Conservation (phyloP, 106 monocot species). For the Acorus calamus region DNA sequence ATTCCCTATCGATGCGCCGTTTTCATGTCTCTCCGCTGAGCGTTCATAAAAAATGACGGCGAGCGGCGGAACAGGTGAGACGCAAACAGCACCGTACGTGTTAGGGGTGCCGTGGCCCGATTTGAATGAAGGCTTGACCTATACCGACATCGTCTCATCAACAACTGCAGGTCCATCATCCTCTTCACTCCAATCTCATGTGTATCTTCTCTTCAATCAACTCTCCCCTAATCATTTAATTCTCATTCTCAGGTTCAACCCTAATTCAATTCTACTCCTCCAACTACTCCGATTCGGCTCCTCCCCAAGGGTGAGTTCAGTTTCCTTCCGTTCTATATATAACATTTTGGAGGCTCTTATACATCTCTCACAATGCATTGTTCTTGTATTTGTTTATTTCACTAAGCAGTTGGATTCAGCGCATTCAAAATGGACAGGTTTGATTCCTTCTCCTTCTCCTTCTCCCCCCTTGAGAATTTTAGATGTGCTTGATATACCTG, state of each 20-base stretch:
- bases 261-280: slow-evolving; percentile 65
- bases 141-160: slow-evolving; percentile 34
- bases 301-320: slow-evolving; percentile 39
- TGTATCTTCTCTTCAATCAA: background rate
- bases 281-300: slow-evolving; percentile 61
- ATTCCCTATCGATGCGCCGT: too few relatives aligned
- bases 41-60: too few relatives aligned
- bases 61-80: too few relatives aligned
- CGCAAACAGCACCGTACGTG: slow-evolving; percentile 8
- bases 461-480: background rate
- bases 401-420: slow-evolving; percentile 52
- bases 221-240: background rate
- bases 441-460: background rate
- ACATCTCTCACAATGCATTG: slow-evolving; percentile 5
- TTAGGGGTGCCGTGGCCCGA: slow-evolving; percentile 63
- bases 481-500: background rate
- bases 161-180: slow-evolving; percentile 9
- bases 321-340: background rate
- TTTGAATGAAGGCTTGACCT: slow-evolving; percentile 44
- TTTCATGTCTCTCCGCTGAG: too few relatives aligned
- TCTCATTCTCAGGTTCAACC: slow-evolving; percentile 14
- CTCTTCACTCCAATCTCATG: background rate
- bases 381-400: background rate
- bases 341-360: background rate
- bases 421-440: slow-evolving; percentile 69